Evolutionary conservation across 805 yeast species (phyloP).

Genomic region (Metschnikowia lunata): DNA sequence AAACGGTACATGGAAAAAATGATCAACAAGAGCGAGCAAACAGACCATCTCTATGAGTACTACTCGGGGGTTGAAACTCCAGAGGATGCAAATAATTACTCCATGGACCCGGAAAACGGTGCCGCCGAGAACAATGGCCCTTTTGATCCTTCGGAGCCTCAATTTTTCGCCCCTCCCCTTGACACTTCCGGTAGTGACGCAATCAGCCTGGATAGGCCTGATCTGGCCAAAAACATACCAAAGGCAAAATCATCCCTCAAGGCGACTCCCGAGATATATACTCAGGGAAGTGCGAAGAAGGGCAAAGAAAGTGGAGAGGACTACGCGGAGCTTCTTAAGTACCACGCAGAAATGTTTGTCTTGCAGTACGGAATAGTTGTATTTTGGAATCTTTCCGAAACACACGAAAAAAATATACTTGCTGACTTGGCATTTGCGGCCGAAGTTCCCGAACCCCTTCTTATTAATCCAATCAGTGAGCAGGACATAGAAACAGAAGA

Average conservation of each 20-base stretch:
- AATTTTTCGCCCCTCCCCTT: constrained; percentile 59
- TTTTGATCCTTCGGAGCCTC: constrained; percentile 94
- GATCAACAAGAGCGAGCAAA: constrained; percentile 75
- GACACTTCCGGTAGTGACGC: constrained; percentile 16
- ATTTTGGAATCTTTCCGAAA: constrained; percentile 93
- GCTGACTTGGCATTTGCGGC: constrained; percentile 84
- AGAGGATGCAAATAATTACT: constrained; percentile 48
- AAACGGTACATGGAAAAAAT: constrained; percentile 64
- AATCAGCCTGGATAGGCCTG: constrained; percentile 14
- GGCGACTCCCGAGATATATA: neutral
- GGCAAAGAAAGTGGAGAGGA: constrained; percentile 7
- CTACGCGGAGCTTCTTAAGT: constrained; percentile 48
- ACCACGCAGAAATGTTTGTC: constrained; percentile 81
- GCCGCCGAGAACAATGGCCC: constrained; percentile 44
- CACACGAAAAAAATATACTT: constrained; percentile 86
- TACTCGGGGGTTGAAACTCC: constrained; percentile 74
- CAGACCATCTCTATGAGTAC: constrained; percentile 89
- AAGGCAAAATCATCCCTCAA: constrained; percentile 5
- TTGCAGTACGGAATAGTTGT: constrained; percentile 95
- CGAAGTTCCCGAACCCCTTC: constrained; percentile 42
- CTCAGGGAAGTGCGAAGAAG: neutral
- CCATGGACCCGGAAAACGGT: constrained; percentile 43
- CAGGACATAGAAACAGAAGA: constrained; percentile 93
- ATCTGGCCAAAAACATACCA: constrained; percentile 14
- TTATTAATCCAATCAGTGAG: constrained; percentile 73